Evolutionary conservation across 73 alveolate genomes (phyloP), one percentile per base, ranked within the genome.

Genomic region (Loxodes magnus): DNA sequence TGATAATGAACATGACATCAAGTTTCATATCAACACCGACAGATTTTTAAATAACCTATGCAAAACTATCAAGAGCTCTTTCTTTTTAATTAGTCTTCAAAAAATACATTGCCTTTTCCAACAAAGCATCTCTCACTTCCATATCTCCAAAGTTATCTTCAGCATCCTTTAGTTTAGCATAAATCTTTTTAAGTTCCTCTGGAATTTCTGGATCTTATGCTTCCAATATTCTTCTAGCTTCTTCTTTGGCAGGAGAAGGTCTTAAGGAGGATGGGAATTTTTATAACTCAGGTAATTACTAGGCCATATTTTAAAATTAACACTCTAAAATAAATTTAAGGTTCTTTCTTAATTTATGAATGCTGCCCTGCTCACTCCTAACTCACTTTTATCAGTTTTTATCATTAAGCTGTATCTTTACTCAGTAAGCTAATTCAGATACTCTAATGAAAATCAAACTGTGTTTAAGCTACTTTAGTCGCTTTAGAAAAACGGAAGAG

Each of bases 91-190:
- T 41, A 10, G 9, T 20, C 7, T 9, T 24, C 7, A 10, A 9
- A 41, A 46, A 46, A 46, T 46, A 46, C 23, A 25, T 41, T 1
- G 43, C 59, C 3, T 25, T 46, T 46, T 46, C 59, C 22, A 46
- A 25, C 16, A 46, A 3, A 0, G 59, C 34, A 24, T 46, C 59
- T 21, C 59, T 16, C 22, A 46, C 27, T 5, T 46, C 59, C 15
- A 46, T 17, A 25, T 46, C 59, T 10, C 43, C 22, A 24, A 46
- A 46, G 17, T 46, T 46, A n/a, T 46, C 27, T 25, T 46, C 59
- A 22, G 59, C 59, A 25, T 46, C 59, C 27, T 9, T 10, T 6
- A 46, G 59, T 10, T 19, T 9, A 9, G 26, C 6, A 25, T 46
- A 46, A 19, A 46, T 37, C 34, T 9, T 19, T 17, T 37, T n/a